These are phyloP conservation scores for Aeschynomene evenia DNA, from an alignment of 306 rosid genomes.

Conservation along the genomic window DNA sequence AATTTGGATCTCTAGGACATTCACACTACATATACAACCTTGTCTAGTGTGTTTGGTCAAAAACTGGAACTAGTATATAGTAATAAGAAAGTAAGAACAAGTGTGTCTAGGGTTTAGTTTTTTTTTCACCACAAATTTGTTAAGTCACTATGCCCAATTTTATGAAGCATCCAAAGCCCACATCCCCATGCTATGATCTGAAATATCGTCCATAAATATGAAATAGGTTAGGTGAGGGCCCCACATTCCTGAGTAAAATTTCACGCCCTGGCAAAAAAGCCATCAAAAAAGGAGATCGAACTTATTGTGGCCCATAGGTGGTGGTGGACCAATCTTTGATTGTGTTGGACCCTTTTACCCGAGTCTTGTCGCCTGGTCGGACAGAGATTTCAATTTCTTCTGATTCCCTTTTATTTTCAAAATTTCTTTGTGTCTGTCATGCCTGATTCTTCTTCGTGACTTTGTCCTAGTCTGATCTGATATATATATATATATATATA, in stretches of 20 bases:
- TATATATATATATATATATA: too few relatives aligned
- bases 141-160: slow-evolving; percentile 9
- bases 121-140: neutral
- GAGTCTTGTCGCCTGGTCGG: slow-evolving; percentile 81
- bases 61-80: neutral
- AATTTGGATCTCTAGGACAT: neutral
- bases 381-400: slow-evolving; percentile 33
- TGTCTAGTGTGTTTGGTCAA: neutral
- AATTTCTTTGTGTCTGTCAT: slow-evolving; percentile 54
- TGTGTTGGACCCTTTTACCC: slow-evolving; percentile 54
- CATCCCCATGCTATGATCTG: slow-evolving; percentile 23
- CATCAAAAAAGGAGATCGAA: slow-evolving; percentile 41
- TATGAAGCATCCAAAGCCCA: slow-evolving; percentile 40
- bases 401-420: slow-evolving; percentile 31
- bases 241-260: slow-evolving; percentile 45
- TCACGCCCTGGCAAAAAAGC: slow-evolving; percentile 75
- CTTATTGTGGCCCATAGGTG: slow-evolving; percentile 47
- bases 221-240: slow-evolving; percentile 42
- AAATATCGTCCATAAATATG: slow-evolving; percentile 8
- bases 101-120: neutral
- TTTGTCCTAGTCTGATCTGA: slow-evolving; percentile 47
- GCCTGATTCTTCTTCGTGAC: slow-evolving; percentile 61
- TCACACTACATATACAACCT: neutral
- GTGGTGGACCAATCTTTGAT: slow-evolving; percentile 69
- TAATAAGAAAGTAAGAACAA: neutral